Percentiles rank a stretch among this genome's conserved stretches.
Conservation (phyloP, 2,329 filamentous ascomycete genomes). For the Ophiostoma piceae region DNA sequence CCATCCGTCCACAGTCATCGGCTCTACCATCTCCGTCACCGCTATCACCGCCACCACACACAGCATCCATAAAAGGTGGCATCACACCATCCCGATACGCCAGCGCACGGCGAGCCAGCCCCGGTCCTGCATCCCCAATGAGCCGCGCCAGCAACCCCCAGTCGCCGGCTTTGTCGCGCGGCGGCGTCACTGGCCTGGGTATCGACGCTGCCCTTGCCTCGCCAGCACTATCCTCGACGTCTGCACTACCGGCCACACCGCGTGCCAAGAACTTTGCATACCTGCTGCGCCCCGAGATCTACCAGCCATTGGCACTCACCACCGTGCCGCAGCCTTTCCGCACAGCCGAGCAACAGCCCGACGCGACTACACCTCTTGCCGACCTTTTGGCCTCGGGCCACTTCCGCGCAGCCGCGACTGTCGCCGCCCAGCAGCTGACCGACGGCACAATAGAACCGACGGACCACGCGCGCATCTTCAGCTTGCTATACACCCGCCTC, state of each 20-base stretch:
- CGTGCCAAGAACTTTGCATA: constrained; percentile 67
- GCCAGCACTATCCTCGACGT: neutral
- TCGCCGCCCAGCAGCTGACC: constrained; percentile 57
- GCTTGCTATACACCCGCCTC: constrained; percentile 73
- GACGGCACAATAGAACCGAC: constrained; percentile 43
- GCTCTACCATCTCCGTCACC: constrained; percentile 27
- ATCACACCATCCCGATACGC: constrained; percentile 23
- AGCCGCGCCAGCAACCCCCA: constrained; percentile 6
- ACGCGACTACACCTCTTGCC: constrained; percentile 50
- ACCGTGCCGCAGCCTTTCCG: constrained; percentile 62
- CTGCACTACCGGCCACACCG: neutral
- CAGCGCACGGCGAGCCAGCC: constrained; percentile 19
- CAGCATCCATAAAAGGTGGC: constrained; percentile 17
- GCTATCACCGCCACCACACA: constrained; percentile 21
- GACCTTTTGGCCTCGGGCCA: constrained; percentile 66
- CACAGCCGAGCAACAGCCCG: constrained; percentile 59
- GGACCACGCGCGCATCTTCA: constrained; percentile 64
- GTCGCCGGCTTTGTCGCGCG: neutral
- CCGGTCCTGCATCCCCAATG: constrained; percentile 18
- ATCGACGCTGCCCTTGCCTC: constrained; percentile 14
- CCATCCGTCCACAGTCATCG: constrained; percentile 22
- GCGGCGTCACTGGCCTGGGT: neutral
- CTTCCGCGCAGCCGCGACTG: constrained; percentile 72
- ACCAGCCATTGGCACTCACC: constrained; percentile 68
- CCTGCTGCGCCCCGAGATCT: constrained; percentile 73